phyloP scores from a whole-genome alignment of 257 asterid species.

The Solanum ossicruentum region DNA sequence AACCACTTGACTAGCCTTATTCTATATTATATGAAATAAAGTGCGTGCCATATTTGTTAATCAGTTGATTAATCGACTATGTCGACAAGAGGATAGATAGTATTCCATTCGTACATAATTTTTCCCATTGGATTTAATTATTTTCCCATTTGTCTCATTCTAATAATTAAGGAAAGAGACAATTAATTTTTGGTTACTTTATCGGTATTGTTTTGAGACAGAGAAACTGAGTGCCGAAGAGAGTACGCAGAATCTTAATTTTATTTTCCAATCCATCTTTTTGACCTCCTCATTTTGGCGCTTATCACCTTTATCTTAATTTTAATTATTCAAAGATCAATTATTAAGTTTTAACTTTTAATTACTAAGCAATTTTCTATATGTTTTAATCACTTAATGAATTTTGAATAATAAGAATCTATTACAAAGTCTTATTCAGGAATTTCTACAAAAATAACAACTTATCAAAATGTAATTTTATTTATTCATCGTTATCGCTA shows the following conservation, averaged over 20 bases:
- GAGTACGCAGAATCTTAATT: background rate
- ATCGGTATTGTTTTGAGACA: background rate
- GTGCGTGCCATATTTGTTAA: background rate
- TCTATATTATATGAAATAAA: background rate
- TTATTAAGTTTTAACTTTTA: background rate
- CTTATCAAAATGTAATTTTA: background rate
- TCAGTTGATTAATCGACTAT: background rate
- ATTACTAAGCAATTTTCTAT: background rate
- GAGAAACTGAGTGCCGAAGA: background rate
- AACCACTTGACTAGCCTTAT: background rate
- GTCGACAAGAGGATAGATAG: background rate
- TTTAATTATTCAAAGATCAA: background rate
- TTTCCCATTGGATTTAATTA: background rate
- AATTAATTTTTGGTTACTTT: background rate
- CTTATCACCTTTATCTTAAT: background rate
- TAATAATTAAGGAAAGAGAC: background rate
- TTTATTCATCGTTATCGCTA: background rate
- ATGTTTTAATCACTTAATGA: background rate
- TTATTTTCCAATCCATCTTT: background rate
- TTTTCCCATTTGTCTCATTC: background rate
- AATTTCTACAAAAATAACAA: background rate
- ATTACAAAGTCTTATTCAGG: background rate
- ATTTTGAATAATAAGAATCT: background rate
- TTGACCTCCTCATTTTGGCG: background rate
- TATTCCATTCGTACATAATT: background rate